These are phyloP conservation scores for Aspergillus uvarum DNA, from an alignment of 2,329 filamentous ascomycete species.

Conservation along the genomic window DNA sequence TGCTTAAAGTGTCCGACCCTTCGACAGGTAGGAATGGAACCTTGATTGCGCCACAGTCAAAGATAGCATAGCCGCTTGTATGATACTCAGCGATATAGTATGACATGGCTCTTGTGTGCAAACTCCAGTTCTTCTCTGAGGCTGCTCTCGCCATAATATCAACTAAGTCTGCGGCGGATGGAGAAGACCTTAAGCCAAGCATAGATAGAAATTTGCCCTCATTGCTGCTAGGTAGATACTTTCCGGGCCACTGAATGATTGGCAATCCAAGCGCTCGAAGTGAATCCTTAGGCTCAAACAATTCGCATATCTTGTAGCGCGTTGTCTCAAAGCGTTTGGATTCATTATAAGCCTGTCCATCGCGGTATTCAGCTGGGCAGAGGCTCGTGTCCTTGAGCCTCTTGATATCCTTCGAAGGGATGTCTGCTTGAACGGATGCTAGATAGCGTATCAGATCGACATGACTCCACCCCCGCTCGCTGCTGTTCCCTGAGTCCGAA, in stretches of 20 bases:
- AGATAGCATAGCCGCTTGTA: constrained; percentile 70
- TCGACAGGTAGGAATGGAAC: constrained; percentile 72
- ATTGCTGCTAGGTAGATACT: constrained; percentile 61
- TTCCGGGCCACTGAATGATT: constrained; percentile 79
- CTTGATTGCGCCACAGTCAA: constrained; percentile 56
- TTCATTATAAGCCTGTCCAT: constrained; percentile 47
- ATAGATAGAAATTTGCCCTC: constrained; percentile 73
- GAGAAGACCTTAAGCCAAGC: constrained; percentile 72
- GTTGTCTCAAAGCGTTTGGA: constrained; percentile 57
- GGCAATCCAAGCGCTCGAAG: constrained; percentile 71
- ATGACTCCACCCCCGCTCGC: constrained; percentile 73
- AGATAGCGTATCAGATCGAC: constrained; percentile 94
- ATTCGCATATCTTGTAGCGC: constrained; percentile 69
- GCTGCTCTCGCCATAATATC: constrained; percentile 69
- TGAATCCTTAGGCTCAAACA: constrained; percentile 75
- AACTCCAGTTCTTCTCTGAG: constrained; percentile 50
- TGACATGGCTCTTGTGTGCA: constrained; percentile 69
- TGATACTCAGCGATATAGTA: constrained; percentile 84
- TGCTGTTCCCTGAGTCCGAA: constrained; percentile 49
- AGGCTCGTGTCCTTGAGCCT: constrained; percentile 76
- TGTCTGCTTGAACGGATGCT: constrained; percentile 83
- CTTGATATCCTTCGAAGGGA: constrained; percentile 76
- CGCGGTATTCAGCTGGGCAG: constrained; percentile 67
- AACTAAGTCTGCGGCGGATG: constrained; percentile 71
- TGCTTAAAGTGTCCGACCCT: constrained; percentile 62